Conservation (phyloP, 345 rosid genomes). For the Melaleuca quinquenervia region DNA sequence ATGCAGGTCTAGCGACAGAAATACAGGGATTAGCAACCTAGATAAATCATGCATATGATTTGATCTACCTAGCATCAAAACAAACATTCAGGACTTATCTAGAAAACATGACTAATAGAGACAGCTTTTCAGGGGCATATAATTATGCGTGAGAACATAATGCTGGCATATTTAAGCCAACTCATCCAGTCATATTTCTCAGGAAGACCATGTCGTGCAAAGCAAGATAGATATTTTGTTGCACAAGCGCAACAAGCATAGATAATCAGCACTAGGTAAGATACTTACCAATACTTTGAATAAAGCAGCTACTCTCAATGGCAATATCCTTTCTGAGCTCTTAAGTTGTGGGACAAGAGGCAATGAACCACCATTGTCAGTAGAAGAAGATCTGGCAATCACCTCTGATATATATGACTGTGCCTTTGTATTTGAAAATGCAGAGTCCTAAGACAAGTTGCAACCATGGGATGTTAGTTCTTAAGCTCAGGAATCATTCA, state of each 20-base stretch:
- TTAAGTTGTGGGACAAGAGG: conserved; percentile 72
- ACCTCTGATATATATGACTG: conserved; percentile 60
- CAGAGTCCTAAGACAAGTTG: conserved; percentile 30
- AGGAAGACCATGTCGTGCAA: background rate
- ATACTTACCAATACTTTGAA: conserved; percentile 68
- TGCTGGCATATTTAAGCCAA: background rate
- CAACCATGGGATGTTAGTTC: background rate
- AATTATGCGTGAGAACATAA: background rate
- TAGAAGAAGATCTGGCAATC: conserved; percentile 49
- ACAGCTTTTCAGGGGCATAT: background rate
- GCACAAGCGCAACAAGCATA: background rate
- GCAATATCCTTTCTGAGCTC: conserved; percentile 47
- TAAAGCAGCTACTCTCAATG: conserved; percentile 86
- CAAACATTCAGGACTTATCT: background rate
- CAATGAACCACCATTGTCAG: conserved; percentile 25
- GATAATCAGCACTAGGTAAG: background rate
- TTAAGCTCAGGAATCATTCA: background rate
- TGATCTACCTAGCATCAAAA: background rate
- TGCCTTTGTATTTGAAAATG: conserved; percentile 34
- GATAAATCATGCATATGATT: background rate
- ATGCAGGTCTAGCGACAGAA: background rate
- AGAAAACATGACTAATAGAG: background rate
- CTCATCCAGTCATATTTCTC: background rate
- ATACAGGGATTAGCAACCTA: background rate
- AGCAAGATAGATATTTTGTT: background rate